Percentiles rank a stretch among this genome's conserved stretches.
Conservation (phyloP, 768 basidiomycete genomes). For the Gymnopilus dilepis region DNA sequence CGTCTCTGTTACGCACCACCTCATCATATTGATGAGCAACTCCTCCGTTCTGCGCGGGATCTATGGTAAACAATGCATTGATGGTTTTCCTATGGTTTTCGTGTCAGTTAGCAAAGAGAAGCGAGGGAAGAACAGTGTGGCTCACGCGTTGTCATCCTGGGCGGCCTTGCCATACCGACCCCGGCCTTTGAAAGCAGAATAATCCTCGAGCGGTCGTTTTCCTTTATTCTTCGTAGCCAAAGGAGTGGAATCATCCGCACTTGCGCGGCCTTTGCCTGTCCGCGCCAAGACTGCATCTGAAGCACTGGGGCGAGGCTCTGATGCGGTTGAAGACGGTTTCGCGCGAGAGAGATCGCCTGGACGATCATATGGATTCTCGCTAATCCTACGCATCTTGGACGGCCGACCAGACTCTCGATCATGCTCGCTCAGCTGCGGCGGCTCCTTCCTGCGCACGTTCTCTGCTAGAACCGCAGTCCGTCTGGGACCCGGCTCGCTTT, state of each 20-base stretch:
- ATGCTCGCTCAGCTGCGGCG: not conserved
- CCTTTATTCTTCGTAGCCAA: slow-evolving; percentile 23
- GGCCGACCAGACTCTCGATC: slow-evolving; percentile 16
- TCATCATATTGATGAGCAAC: slow-evolving; percentile 72
- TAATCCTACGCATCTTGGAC: slow-evolving; percentile 24
- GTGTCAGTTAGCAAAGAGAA: not conserved
- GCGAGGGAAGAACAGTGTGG: not conserved
- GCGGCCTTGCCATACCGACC: slow-evolving; percentile 58
- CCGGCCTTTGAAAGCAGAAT: slow-evolving; percentile 58
- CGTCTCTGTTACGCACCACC: slow-evolving; percentile 71
- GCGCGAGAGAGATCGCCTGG: not conserved
- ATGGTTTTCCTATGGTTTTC: slow-evolving; percentile 44
- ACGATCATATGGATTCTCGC: slow-evolving; percentile 9
- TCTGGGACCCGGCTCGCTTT: not conserved
- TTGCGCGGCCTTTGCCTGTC: slow-evolving; percentile 30
- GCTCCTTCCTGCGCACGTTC: not conserved
- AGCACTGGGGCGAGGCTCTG: slow-evolving; percentile 1
- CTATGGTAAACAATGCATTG: slow-evolving; percentile 69
- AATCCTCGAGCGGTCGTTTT: slow-evolving; percentile 39
- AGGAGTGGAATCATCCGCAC: slow-evolving; percentile 27
- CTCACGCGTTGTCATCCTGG: slow-evolving; percentile 32
- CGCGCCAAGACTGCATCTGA: not conserved
- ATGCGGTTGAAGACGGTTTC: not conserved
- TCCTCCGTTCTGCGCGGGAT: slow-evolving; percentile 69
- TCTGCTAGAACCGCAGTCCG: not conserved